Conservation (phyloP, 306 rosid genomes). For the Acacia crassicarpa region DNA sequence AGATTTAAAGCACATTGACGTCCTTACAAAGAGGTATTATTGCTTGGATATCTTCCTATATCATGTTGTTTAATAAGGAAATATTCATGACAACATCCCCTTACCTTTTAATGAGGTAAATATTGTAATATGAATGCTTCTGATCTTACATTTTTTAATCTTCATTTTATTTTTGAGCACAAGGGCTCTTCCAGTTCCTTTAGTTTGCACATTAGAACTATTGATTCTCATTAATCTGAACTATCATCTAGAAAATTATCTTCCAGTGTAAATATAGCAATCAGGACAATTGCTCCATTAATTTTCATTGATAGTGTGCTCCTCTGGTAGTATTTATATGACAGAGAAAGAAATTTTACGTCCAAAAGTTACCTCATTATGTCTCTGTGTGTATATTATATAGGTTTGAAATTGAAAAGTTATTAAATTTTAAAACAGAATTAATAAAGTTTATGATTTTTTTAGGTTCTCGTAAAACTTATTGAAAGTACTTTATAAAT, state of each 20-base stretch:
- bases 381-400: too few relatives aligned
- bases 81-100: not conserved
- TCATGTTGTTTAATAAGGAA: not conserved
- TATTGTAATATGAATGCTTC: not conserved
- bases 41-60: slow-evolving; percentile 32
- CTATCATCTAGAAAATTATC: not conserved
- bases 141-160: not conserved
- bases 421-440: too few relatives aligned
- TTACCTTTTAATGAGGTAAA: not conserved
- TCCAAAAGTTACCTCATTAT: too few relatives aligned
- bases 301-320: not conserved
- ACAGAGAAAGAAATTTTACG: too few relatives aligned
- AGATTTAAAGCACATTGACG: slow-evolving; percentile 82
- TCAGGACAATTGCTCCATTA: not conserved
- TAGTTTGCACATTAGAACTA: not conserved
- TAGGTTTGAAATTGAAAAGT: too few relatives aligned
- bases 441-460: too few relatives aligned
- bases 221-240: not conserved
- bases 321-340: too few relatives aligned
- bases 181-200: not conserved
- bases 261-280: not conserved
- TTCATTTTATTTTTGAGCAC: not conserved
- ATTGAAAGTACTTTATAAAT: too few relatives aligned
- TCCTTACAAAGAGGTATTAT: slow-evolving; percentile 85
- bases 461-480: too few relatives aligned